phyloP scores from a whole-genome alignment of 176 grass and related monocot species.

The Aegilops umbellulata region DNA sequence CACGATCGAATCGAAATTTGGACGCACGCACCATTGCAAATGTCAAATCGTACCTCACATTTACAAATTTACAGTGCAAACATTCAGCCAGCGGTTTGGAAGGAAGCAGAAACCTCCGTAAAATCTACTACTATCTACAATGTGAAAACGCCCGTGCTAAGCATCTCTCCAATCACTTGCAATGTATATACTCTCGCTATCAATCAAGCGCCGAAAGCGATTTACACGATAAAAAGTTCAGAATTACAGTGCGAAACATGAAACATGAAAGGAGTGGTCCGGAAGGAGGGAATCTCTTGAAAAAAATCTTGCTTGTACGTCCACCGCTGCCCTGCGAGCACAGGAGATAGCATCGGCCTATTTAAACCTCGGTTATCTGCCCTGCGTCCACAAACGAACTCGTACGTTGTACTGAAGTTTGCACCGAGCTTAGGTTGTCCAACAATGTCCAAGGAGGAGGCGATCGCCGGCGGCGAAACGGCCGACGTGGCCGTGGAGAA shows the following conservation, averaged over 20 bases:
- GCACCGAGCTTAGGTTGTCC: not conserved
- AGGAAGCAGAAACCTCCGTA: no score
- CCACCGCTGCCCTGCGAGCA: no score
- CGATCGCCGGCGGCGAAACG: not conserved
- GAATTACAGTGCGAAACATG: not conserved
- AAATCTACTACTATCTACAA: not conserved
- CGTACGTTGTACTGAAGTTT: not conserved
- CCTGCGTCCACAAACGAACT: not conserved
- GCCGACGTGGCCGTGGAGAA: not conserved
- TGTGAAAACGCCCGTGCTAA: not conserved
- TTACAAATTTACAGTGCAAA: not conserved
- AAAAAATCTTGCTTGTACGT: not conserved
- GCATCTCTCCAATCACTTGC: not conserved
- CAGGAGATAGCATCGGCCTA: not conserved
- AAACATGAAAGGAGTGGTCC: not conserved
- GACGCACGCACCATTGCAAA: no score
- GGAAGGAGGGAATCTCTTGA: not conserved
- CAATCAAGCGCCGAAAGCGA: not conserved
- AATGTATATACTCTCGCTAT: not conserved
- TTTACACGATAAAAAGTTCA: not conserved
- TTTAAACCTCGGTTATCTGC: not conserved
- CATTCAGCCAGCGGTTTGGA: not conserved
- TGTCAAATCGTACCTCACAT: not conserved
- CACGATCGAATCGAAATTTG: no score
- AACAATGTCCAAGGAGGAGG: slow-evolving; percentile 44